These are phyloP conservation scores for Penicillium coffeae DNA, from an alignment of 495 filamentous ascomycete species.

Conservation along the genomic window DNA sequence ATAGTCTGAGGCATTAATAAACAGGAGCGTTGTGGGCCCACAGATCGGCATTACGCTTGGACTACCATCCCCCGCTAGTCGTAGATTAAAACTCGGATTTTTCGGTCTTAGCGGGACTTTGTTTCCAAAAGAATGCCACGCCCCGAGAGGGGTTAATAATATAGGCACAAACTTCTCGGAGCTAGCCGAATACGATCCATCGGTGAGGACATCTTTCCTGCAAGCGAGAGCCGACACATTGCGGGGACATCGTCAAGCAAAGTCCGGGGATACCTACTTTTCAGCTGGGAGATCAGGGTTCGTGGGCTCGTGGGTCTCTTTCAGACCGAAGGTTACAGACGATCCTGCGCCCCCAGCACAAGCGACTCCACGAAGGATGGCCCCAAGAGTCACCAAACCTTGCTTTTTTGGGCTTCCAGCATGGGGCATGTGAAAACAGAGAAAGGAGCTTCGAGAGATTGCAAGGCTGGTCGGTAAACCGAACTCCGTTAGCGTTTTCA, in stretches of 20 bases:
- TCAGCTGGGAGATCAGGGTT: background rate
- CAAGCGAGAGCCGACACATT: background rate
- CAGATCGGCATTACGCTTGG: slow-evolving; percentile 1
- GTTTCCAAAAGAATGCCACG: background rate
- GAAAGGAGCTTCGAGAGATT: too few relatives aligned
- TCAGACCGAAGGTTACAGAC: background rate
- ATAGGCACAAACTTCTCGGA: background rate
- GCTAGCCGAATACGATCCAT: background rate
- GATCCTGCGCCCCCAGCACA: background rate
- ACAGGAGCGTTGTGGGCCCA: background rate
- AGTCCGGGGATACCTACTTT: too few relatives aligned
- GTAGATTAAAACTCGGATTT: slow-evolving; percentile 9
- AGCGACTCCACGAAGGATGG: background rate
- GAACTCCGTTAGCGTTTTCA: too few relatives aligned
- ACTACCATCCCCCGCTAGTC: background rate
- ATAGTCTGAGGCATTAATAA: background rate
- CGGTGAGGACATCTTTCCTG: background rate
- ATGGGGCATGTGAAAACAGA: background rate
- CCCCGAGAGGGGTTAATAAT: background rate
- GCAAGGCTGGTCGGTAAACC: background rate
- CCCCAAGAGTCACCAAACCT: too few relatives aligned
- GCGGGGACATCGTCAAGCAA: too few relatives aligned
- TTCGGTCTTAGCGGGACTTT: slow-evolving; percentile 9
- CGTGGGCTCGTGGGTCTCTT: too few relatives aligned
- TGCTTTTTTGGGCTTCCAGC: background rate